A percentile compares a stretch with the other conserved stretches of the same genome.
phyloP scores from a whole-genome alignment of 2,329 filamentous ascomycete genomes.

The Raffaelea ambrosiae region DNA sequence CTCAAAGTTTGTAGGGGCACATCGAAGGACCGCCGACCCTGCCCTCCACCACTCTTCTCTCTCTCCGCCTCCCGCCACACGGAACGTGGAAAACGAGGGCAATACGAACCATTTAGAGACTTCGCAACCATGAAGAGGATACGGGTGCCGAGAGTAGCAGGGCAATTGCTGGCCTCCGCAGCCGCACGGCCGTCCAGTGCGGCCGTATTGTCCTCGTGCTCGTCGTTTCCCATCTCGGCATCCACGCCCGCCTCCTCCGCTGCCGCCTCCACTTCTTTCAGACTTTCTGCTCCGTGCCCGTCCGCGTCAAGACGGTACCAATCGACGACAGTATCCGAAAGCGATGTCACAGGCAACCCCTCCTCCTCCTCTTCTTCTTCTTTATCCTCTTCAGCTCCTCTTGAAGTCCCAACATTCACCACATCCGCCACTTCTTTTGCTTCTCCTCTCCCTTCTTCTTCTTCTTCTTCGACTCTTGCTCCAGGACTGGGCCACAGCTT shows the following conservation, averaged over 20 bases:
- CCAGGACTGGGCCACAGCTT: slow-evolving; percentile 3
- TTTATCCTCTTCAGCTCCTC: slow-evolving; percentile 2
- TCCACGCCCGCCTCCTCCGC: slow-evolving; percentile 16
- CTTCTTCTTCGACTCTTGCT: neutral
- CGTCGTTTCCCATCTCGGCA: slow-evolving; percentile 12
- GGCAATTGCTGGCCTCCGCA: slow-evolving; percentile 45
- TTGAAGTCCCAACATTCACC: neutral
- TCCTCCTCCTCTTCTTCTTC: too few species aligned
- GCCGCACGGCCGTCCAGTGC: slow-evolving; percentile 25
- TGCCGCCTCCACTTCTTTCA: slow-evolving; percentile 1
- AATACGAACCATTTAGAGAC: too few species aligned
- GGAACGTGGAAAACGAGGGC: too few species aligned
- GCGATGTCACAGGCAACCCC: too few species aligned
- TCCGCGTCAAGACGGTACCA: slow-evolving; percentile 1
- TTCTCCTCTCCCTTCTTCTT: neutral
- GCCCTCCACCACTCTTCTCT: too few species aligned
- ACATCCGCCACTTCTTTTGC: neutral
- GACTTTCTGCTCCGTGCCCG: neutral
- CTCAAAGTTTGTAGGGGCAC: too few species aligned
- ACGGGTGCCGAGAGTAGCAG: slow-evolving; percentile 50
- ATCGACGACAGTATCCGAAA: neutral
- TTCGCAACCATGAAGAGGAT: slow-evolving; percentile 47
- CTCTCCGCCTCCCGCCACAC: too few species aligned
- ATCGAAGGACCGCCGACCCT: too few species aligned
- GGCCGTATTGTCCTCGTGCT: slow-evolving; percentile 3